Percentiles rank a stretch among this genome's conserved stretches.
Evolutionary conservation across 1,139 yeast genomes (phyloP).

Genomic region (Lodderomyces theae): DNA sequence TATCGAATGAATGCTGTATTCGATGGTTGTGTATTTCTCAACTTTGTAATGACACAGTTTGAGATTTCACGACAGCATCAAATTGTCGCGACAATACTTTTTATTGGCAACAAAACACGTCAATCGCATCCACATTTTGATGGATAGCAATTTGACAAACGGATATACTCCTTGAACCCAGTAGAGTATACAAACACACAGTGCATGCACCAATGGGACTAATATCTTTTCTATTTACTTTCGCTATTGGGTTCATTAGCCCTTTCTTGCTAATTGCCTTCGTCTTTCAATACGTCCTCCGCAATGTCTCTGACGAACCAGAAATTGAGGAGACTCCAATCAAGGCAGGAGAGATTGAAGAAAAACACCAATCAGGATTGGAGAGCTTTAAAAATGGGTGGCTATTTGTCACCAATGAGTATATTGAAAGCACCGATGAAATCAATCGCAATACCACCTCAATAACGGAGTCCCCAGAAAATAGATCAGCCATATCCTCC

Average conservation of each 20-base stretch:
- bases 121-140: too few relatives aligned
- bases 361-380: constrained; percentile 56
- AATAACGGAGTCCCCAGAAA: constrained; percentile 37
- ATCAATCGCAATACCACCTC: constrained; percentile 33
- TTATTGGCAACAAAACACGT: not conserved
- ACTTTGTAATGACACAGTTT: too few relatives aligned
- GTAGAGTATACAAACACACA: too few relatives aligned
- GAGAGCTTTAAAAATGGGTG: constrained; percentile 72
- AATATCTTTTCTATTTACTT: constrained; percentile 19
- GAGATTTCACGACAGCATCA: too few relatives aligned
- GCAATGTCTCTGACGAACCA: constrained; percentile 23
- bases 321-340: constrained; percentile 22
- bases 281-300: constrained; percentile 33
- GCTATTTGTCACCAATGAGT: constrained; percentile 80
- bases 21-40: too few relatives aligned
- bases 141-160: too few relatives aligned
- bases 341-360: constrained; percentile 64
- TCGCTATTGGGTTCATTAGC: constrained; percentile 76
- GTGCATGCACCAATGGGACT: constrained; percentile 8
- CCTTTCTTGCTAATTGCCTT: constrained; percentile 58
- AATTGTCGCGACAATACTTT: not conserved
- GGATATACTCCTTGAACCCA: too few relatives aligned
- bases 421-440: constrained; percentile 48
- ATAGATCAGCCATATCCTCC: constrained; percentile 58
- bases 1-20: too few relatives aligned